Percentiles rank a stretch among this genome's conserved stretches.
These are phyloP conservation scores for Annona squamosa DNA, from an alignment of 164 flowering plant genomes.

Conservation along the genomic window DNA sequence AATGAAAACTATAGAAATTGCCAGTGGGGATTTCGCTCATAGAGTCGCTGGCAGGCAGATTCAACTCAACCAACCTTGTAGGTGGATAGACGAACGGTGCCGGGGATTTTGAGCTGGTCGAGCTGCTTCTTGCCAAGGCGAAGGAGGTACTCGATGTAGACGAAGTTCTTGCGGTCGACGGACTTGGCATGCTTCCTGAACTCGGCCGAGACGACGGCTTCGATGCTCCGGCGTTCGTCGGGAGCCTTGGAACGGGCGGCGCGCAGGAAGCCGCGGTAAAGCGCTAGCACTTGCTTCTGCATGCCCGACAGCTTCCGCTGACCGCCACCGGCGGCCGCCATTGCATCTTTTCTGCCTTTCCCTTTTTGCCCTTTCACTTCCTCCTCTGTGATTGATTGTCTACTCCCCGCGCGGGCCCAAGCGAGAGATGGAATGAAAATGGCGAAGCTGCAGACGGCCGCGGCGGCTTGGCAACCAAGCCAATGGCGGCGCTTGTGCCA, in stretches of 20 bases:
- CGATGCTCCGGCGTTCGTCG: conserved; percentile 10
- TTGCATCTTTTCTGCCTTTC: neutral
- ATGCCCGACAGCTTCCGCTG: conserved; percentile 13
- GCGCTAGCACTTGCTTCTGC: conserved; percentile 17
- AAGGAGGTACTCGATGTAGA: conserved; percentile 15
- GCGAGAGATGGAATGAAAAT: no score
- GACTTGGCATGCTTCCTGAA: conserved; percentile 5
- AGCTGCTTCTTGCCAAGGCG: conserved; percentile 19
- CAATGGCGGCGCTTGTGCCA: no score
- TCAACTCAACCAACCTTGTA: conserved; percentile 1
- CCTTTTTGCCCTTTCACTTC: neutral
- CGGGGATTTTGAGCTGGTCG: conserved; percentile 13
- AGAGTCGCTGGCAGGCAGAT: no score
- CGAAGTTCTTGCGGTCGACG: conserved; percentile 15
- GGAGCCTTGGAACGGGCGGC: conserved; percentile 10
- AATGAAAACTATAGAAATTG: no score
- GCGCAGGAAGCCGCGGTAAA: conserved; percentile 13
- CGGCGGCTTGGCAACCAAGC: no score
- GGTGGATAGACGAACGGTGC: conserved; percentile 8
- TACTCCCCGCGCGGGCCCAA: no score
- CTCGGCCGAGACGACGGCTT: conserved; percentile 13
- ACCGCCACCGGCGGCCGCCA: neutral
- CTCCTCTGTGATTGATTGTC: neutral
- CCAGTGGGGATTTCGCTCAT: no score
- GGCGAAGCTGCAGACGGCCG: no score